Evolutionary conservation across 306 rosid species (phyloP).

Genomic region (Trichosanthes cucumerina): DNA sequence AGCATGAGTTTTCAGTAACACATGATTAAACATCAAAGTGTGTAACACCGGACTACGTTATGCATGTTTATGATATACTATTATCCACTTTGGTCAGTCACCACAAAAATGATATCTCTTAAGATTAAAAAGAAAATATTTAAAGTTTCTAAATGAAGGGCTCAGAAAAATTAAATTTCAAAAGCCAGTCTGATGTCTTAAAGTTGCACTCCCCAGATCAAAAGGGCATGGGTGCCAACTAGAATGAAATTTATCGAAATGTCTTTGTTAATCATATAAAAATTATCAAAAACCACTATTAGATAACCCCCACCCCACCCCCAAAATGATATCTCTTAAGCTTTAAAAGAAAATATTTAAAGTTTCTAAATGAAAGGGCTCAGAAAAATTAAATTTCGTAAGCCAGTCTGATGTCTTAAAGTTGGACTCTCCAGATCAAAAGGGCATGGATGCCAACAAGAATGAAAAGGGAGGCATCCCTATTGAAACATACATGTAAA

Average conservation of each 20-base stretch:
- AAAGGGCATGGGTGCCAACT: no score
- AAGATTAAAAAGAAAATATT: no score
- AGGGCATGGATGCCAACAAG: neutral
- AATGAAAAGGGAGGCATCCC: neutral
- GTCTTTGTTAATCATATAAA: neutral
- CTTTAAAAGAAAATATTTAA: neutral
- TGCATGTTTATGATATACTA: neutral
- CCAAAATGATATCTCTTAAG: no score
- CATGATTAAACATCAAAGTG: conserved; percentile 1
- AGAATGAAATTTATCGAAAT: no score
- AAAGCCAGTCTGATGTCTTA: no score
- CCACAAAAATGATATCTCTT: no score
- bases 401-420: neutral
- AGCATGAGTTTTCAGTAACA: neutral
- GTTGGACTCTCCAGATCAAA: neutral
- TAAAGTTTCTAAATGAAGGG: no score
- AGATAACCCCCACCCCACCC: neutral
- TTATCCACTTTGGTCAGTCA: neutral
- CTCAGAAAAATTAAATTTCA: no score
- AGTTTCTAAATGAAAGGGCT: neutral
- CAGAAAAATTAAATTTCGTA: neutral
- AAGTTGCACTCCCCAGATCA: no score
- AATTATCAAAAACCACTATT: neutral
- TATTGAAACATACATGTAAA: neutral
- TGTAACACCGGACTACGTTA: neutral